Percentiles rank a stretch among this genome's conserved stretches.
Evolutionary conservation across 805 yeast species (phyloP).

Genomic region (Kuraishia floccosa): DNA sequence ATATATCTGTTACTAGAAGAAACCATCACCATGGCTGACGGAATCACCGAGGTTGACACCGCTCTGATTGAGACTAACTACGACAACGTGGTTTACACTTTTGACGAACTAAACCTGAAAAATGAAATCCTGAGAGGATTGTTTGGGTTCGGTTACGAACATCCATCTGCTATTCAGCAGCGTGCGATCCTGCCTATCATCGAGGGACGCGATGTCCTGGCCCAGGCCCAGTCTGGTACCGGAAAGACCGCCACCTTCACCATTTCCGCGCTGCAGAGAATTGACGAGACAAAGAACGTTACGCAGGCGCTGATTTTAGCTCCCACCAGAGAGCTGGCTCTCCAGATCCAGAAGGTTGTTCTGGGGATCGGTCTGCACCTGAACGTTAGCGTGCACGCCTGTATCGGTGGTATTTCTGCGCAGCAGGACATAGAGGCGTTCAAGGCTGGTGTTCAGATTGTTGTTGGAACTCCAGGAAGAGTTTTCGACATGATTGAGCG

Average conservation of each 20-base stretch:
- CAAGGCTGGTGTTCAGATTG: conserved; percentile 73
- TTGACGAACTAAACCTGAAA: conserved; percentile 72
- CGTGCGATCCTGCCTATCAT: conserved; percentile 94
- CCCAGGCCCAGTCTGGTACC: conserved; percentile 99
- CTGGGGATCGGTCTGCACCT: conserved; percentile 79
- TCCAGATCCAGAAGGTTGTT: conserved; percentile 85
- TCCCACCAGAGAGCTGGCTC: conserved; percentile 94
- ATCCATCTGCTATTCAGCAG: conserved; percentile 95
- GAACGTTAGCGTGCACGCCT: conserved; percentile 80
- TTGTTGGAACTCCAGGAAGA: conserved; percentile 97
- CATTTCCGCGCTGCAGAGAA: conserved; percentile 81
- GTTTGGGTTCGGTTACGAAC: conserved; percentile 87
- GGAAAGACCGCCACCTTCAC: conserved; percentile 99
- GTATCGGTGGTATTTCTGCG: conserved; percentile 87
- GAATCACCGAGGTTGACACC: conserved; percentile 71
- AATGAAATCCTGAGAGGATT: conserved; percentile 65
- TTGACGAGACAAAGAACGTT: conserved; percentile 62
- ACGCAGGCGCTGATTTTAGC: conserved; percentile 87
- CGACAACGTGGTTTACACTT: conserved; percentile 75
- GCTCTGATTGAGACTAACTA: conserved; percentile 87
- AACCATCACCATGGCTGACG: conserved; percentile 38
- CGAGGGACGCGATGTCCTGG: conserved; percentile 89
- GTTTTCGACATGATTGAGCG: conserved; percentile 86
- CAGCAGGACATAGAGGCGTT: conserved; percentile 71
- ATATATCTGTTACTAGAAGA: no score